Evolutionary conservation across 73 alveolate genomes (phyloP), one percentile per base, ranked within the genome.

Genomic region (Durusdinium trenchii): DNA sequence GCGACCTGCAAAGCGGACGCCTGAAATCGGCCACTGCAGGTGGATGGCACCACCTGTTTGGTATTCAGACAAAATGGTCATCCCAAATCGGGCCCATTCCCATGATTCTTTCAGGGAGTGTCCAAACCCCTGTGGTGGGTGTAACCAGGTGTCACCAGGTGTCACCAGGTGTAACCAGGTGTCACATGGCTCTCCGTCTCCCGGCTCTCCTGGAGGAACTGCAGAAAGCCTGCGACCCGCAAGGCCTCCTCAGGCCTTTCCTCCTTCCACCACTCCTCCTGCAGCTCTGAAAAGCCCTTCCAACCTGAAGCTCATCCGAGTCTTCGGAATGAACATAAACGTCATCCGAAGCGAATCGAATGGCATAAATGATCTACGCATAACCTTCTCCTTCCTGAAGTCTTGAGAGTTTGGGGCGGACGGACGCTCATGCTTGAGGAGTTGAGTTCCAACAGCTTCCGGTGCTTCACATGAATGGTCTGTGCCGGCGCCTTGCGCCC

Each of bases 191-290:
- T 1, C 47, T n/a, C 18, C 38, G 45, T 43, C 52, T 36, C 54
- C 28, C 43, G 40, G 36, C 69, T 42, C 75, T 48, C 97, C 97
- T 51, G 86, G 45, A 90, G 76, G 87, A 90, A 90, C n/a, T 79
- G 86, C 97, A 90, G 61, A 76, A 90, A 90, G 46, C 89, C 48
- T 23, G 89, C 87, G 9, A 69, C 97, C 2, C 97, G 86, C 86
- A 90, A 75, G 43, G 97, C 75, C 57, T 90, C 97, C 87, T 90
- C 97, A 10, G 97, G 97, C 20, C 97, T 86, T 45, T 90, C 45
- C 61, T 48, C 97, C 81, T 36, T 90, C 96, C 96, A 62, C 75
- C 73, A 75, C 40, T 38, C 81, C 62, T 90, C 97, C 12, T 61
- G 42, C 97, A 90, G 57, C 14, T 90, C 97, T 0, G 97, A 54